Evolutionary conservation across 2,329 filamentous ascomycete genomes (phyloP), one percentile per base, ranked within the genome.

Genomic region (Truncatella angustata): DNA sequence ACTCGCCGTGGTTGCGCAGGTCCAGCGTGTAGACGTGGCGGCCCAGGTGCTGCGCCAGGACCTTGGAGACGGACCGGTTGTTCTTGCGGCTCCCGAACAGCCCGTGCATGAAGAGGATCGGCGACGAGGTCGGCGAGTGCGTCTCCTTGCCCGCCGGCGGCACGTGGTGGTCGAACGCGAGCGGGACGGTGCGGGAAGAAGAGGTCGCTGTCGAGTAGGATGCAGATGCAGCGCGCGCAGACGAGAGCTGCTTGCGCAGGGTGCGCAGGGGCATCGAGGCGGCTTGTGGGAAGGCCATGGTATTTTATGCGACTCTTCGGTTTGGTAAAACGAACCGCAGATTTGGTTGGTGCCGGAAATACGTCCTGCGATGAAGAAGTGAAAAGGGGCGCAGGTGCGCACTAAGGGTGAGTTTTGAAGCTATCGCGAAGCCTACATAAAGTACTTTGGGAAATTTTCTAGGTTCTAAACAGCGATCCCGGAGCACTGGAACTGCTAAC

Each of bases 31-130:
- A 97, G 49, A 97, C 82, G 53, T 87, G 84, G 52, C 91, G 82
- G 52, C 86, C 85, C 55, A 97, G 74, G 64, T 96, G 89, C 64
- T 89, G 85, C 36, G 91, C 89, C 47, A 97, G 75, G 34, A 83
- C 85, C 74, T 32, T 30, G 24, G 50, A 46, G 57, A 97, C 94
- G 64, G 82, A 90, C 69, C 92, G 80, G 68, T 97, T 96, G 68
- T 97, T 97, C 75, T 90, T 91, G 75, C 95, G 96, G 34, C 90
- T 96, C 18, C 93, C 93, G 65, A 97, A 97, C 10, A 97, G 78
- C 1, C 94, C 93, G 68, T 97, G 93, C 64, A 97, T 83, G 59
- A 97, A 88, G 56, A 97, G 72, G 57, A 97, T 90, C 2, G 92
- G 89, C 35, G 73, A 63, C 30, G 70, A 68, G 55, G 73, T 36